Conservation (phyloP, 139 green algal genomes). For the Chlamydomonas asymmetrica region DNA sequence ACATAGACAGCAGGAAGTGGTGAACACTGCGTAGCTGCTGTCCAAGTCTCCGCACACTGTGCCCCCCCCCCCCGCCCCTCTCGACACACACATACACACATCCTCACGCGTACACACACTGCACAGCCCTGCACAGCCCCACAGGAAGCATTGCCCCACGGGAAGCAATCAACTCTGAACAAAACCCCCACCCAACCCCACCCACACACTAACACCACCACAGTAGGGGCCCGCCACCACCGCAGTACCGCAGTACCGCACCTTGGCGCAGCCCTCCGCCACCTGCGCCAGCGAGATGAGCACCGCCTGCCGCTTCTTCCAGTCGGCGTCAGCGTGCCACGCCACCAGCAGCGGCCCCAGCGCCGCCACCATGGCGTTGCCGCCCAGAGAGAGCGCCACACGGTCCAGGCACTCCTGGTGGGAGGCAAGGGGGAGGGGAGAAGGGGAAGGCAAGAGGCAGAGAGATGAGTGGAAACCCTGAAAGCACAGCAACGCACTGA, state of each 20-base stretch:
- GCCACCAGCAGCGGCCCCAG: conserved; percentile 71
- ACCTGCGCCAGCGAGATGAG: conserved; percentile 95
- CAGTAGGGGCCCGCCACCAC: neutral
- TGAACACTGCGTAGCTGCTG: too few relatives aligned
- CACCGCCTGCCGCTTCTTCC: conserved; percentile 89
- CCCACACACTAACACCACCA: neutral
- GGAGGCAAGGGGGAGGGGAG: too few relatives aligned
- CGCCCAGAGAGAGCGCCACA: conserved; percentile 87
- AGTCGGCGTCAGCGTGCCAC: conserved; percentile 79
- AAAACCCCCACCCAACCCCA: neutral
- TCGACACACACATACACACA: too few relatives aligned
- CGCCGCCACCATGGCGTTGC: conserved; percentile 85
- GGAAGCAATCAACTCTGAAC: too few relatives aligned
- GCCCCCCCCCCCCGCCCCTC: too few relatives aligned
- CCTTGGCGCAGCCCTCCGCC: conserved; percentile 94
- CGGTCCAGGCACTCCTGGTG: conserved; percentile 94
- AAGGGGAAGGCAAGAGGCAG: too few relatives aligned
- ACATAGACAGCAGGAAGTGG: too few relatives aligned
- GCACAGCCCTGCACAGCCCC: too few relatives aligned
- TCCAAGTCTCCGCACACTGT: neutral
- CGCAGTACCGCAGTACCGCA: neutral
- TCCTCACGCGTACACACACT: too few relatives aligned
- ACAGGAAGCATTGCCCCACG: too few relatives aligned
- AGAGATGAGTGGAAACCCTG: too few relatives aligned
- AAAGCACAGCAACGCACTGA: too few relatives aligned